These are phyloP conservation scores for Aspergillus cristatus DNA, from an alignment of 495 filamentous ascomycete genomes.

Conservation along the genomic window DNA sequence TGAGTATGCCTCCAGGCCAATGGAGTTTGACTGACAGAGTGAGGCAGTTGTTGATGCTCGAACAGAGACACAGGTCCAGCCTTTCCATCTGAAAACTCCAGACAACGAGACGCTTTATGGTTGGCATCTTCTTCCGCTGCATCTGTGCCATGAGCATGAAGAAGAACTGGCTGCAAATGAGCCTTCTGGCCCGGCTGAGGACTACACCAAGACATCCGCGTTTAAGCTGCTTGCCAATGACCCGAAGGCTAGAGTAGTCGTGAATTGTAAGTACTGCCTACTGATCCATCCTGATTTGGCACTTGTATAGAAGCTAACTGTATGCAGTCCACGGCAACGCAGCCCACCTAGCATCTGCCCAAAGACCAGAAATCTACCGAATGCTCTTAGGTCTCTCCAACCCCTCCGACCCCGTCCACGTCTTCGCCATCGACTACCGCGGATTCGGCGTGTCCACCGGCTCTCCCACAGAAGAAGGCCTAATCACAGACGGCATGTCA, in stretches of 20 bases:
- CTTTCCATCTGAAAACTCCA: conserved; percentile 45
- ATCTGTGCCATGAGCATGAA: conserved; percentile 43
- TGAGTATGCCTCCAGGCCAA: conserved; percentile 48
- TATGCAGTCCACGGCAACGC: conserved; percentile 39
- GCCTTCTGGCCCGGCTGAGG: conserved; percentile 27
- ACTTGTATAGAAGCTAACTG: not conserved
- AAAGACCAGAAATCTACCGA: conserved; percentile 35
- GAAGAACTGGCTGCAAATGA: conserved; percentile 34
- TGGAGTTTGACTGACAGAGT: no score
- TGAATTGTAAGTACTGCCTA: conserved; percentile 40
- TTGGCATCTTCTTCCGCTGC: conserved; percentile 53
- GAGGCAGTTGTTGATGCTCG: conserved; percentile 5
- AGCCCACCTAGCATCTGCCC: conserved; percentile 35
- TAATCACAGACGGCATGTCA: conserved; percentile 71
- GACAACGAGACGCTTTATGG: conserved; percentile 51
- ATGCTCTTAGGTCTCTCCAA: conserved; percentile 34
- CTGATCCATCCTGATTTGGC: no score
- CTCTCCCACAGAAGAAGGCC: conserved; percentile 66
- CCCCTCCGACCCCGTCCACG: conserved; percentile 47
- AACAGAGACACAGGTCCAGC: conserved; percentile 50
- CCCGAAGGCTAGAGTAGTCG: conserved; percentile 47
- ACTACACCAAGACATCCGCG: conserved; percentile 35
- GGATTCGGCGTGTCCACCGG: conserved; percentile 81
- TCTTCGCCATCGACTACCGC: conserved; percentile 77
- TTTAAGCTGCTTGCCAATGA: conserved; percentile 47